Evolutionary conservation across 2,329 filamentous ascomycete species (phyloP), one percentile per base, ranked within the genome.

Genomic region (Paraconiothyrium brasiliense): DNA sequence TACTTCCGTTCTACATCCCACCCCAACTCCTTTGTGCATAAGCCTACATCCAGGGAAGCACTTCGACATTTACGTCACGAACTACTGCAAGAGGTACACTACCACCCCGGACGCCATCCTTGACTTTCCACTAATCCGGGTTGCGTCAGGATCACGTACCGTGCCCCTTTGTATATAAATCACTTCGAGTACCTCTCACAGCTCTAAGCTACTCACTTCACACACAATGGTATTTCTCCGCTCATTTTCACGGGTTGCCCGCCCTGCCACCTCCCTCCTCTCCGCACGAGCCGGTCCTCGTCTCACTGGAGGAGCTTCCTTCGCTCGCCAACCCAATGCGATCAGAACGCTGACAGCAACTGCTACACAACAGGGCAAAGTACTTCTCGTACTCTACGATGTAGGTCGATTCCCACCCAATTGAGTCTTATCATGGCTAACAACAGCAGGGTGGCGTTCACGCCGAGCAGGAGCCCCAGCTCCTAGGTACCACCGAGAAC

Each of bases 401-500:
- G 94, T 89, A 83, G 84, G 86, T 84, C 32, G 16, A 34, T 47
- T 22, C 11, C 47, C 35, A 8, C 32, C 54, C 55, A 52, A 60
- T 56, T 58, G 24, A n/a, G 1, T 34, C 37, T 48, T 48, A 46
- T 59, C 46, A 13, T 16, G 49, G 52, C 71, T 78, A 57, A 78
- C 68, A 61, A 50, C 43, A 54, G 16, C 54, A 89, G 87, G 88
- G 93, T 80, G 87, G 89, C 79, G 85, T 93, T 84, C 93, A 97
- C 85, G 93, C 94, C 84, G 84, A 91, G 82, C 87, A 97, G 78
- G 93, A 96, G 80, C 93, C 94, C 67, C 88, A 87, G 75, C 87
- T 99, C 73, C 89, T 97, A 75, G 95, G 95, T 76, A 97, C 95
- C 67, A 97, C 93, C 52, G 93, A 99, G 87, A 98, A 98, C 82